A percentile compares a stretch with the other conserved stretches of the same genome.
Evolutionary conservation across 345 rosid genomes (phyloP).

Genomic region (Populus euphratica): DNA sequence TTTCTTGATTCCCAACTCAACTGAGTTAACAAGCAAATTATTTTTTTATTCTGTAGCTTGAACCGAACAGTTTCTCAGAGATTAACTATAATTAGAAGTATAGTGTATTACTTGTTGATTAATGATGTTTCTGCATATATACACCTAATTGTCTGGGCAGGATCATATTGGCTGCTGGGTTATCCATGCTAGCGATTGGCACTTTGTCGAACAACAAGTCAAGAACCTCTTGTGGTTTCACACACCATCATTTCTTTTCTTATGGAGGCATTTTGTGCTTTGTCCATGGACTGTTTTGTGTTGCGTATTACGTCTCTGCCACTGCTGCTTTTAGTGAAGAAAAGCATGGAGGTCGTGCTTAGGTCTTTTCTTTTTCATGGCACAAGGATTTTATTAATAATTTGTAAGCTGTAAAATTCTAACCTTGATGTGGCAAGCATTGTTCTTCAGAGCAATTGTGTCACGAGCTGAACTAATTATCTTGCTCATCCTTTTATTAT

Average conservation of each 20-base stretch:
- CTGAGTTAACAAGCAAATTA: too few species aligned
- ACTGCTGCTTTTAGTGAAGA: constrained; percentile 43
- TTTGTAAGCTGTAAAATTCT: neutral
- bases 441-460: neutral
- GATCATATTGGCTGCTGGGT: constrained; percentile 72
- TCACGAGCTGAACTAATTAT: neutral
- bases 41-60: too few species aligned
- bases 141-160: constrained; percentile 31
- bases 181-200: constrained; percentile 71
- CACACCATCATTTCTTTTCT: constrained; percentile 79
- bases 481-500: neutral
- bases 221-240: constrained; percentile 73
- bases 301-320: constrained; percentile 78
- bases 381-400: neutral
- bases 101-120: too few species aligned
- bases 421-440: neutral
- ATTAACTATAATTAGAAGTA: too few species aligned
- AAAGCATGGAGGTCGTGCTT: neutral
- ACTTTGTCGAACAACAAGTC: constrained; percentile 69
- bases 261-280: constrained; percentile 87
- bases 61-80: too few species aligned
- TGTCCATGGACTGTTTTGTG: constrained; percentile 72
- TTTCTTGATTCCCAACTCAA: too few species aligned
- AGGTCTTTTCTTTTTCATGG: neutral
- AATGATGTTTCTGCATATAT: too few species aligned